Base-by-base conservation (phyloP, 805 yeast species). In the Saccharomycopsis sp. region DNA sequence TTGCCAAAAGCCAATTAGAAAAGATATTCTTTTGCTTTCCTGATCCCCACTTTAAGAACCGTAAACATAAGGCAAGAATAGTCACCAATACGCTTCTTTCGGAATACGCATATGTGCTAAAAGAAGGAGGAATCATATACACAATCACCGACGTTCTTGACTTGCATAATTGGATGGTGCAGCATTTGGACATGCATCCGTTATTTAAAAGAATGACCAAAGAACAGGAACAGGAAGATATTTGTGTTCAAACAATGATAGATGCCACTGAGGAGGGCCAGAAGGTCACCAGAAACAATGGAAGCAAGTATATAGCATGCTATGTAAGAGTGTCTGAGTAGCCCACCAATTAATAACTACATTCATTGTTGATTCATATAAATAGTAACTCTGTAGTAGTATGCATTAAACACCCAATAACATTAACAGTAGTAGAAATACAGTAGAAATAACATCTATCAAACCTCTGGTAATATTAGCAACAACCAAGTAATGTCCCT, bases 1-100 rank as follows among this genome's bases (percentile, higher is more conserved):
- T 94, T 74, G 76, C 78, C 59, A 86, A 86, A 71, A 84, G 84
- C 3, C 97, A 91, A 70, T 75, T 92, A 55, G 82, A 86, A 38
- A 94, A 93, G 76, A 89, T 94, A 81, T 94, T 94, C 75, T 94
- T 94, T 76, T 94, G 99, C 72, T 94, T 94, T 80, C 99, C 99
- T n/a, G 99, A 94, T 72, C 99, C 99, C 5, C 99, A 94, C 72
- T 94, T 94, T 78, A 94, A 94, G 71, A 96, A 90, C 72, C 80
- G 98, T 69, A 94, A 94, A 70, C 99, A 94, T 74, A 94, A 94
- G 78, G 97, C 97, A 3, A 81, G 99, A 75, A 94, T 94, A 68
- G 82, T 94, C 64, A 92, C 99, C 57, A 86, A 84, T 64, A 93
- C 98, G 1, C 75, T 94, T 62, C 77, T 91, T 57, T 81, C 93